Evolutionary conservation across 768 basidiomycete genomes (phyloP), one percentile per base, ranked within the genome.

Genomic region (Boletellus sp.): DNA sequence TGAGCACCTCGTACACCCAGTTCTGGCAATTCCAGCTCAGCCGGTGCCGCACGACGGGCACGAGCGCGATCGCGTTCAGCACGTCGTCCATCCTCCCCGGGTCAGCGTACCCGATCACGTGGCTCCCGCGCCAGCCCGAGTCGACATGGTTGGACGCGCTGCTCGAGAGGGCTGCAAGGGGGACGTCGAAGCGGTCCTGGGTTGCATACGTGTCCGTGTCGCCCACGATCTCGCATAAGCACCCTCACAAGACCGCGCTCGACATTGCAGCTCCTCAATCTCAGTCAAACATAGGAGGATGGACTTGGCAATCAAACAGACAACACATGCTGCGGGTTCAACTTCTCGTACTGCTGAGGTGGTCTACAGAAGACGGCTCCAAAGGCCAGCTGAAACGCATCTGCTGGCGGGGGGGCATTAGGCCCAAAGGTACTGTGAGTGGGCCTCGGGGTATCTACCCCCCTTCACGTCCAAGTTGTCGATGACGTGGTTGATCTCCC

Each of bases 401-500:
- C 8, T 8, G 7, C 28, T 2, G 28, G 28, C 7, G 11, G 28
- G 28, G n/a, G n/a, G n/a, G n/a, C 28, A 10, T 64, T 44, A 74
- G 22, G 59, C 69, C 71, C 72, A 75, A 19, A 74, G 61, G 12
- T 55, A 48, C 39, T 51, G 48, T 0, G 50, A 31, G 15, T 61
- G 58, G 2, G 46, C 26, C 1, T 48, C 51, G n/a, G 57, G 57
- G 62, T 77, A 78, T 39, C 78, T 67, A 11, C 50, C 59, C 10
- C 79, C 79, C 51, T 66, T 69, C 24, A 77, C 65, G 2, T 67
- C 62, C 22, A 64, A 57, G 7, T 54, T 63, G 19, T 69, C 61
- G 1, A 79, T 57, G 22, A 73, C 57, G 19, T 65, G 54, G 36
- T 73, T 63, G 38, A 83, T 69, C 45, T 71, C 70, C 45, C 59